Base-by-base conservation (phyloP, 164 flowering plant species). In the Macadamia tetraphylla region DNA sequence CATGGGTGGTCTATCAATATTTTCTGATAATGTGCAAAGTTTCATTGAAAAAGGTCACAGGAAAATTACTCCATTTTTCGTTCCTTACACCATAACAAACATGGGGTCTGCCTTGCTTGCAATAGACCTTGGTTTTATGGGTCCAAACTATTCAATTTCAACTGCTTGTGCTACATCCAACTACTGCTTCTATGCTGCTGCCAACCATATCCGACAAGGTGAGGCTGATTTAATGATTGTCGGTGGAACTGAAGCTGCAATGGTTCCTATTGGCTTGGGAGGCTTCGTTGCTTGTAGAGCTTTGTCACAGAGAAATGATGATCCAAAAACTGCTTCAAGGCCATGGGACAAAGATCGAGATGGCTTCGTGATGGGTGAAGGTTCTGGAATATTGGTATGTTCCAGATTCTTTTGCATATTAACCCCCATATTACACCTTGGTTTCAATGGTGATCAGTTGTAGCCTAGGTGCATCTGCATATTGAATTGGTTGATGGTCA, bases 221-320 rank as follows among this genome's bases (percentile, higher is more conserved):
- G 96, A 94, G 77, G 97, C 94, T 81, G 98, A 94, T 81, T 52
- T 94, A 76, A 94, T 94, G 96, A 55, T 94, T 73, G 97, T 96
- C 73, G 97, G 98, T 63, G 98, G 98, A 73, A 88, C 97, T 32
- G 98, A 94, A 80, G 98, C 98, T 73, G 90, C 98, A 62, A 86
- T 94, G 51, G 82, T 87, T 73, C 97, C 98, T 35, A 35, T 35
- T 35, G 40, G 40, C 40, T 35, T 35, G 40, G 40, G 40, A 35
- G 40, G 40, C 40, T 35, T 35, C 40, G 40, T 35, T 35, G 40
- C 40, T 2, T 35, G 40, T 35, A 35, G 40, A 35, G 40, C 40
- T 5, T 35, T 35, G 5, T 35, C 40, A 35, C 40, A 35, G 40
- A 35, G 40, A 35, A 35, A 35, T 35, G 40, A 35, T 35, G 40